Evolutionary conservation across 768 basidiomycete genomes (phyloP).

Genomic region (Tylopilus plumbeoviolaceoides): DNA sequence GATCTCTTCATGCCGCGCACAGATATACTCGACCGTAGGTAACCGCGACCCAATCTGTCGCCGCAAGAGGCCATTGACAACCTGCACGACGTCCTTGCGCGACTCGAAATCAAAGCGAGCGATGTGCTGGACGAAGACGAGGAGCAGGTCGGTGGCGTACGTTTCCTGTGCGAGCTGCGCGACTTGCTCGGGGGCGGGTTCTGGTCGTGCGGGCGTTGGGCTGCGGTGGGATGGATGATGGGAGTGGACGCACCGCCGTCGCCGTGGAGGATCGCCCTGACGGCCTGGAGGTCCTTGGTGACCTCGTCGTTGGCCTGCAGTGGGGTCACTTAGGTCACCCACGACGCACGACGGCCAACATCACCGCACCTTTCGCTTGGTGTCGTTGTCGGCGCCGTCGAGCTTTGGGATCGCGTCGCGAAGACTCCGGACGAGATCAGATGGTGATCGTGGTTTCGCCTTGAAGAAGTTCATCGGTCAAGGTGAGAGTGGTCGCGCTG

Average conservation of each 20-base stretch:
- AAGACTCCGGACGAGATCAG: conserved; percentile 79
- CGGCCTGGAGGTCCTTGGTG: conserved; percentile 83
- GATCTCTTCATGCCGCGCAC: conserved; percentile 65
- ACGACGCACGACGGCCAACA: conserved; percentile 14
- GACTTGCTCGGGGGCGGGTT: conserved; percentile 81
- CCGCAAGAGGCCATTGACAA: conserved; percentile 82
- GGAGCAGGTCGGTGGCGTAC: conserved; percentile 84
- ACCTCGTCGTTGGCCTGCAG: conserved; percentile 83
- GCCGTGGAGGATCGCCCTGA: conserved; percentile 83
- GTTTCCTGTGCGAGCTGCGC: conserved; percentile 96
- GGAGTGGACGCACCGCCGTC: conserved; percentile 66
- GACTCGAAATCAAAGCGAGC: conserved; percentile 94
- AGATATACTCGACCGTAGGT: conserved; percentile 94
- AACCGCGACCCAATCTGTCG: conserved; percentile 90
- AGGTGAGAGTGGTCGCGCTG: no score
- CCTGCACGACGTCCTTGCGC: conserved; percentile 79
- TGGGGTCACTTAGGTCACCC: background rate
- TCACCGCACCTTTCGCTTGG: conserved; percentile 64
- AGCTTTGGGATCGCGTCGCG: conserved; percentile 76
- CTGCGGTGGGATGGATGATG: background rate
- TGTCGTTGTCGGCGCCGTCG: conserved; percentile 71
- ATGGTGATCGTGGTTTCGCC: conserved; percentile 79
- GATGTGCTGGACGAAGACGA: conserved; percentile 75
- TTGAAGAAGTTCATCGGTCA: conserved; percentile 85
- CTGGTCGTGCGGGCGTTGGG: conserved; percentile 33